Percentiles rank a stretch among this genome's conserved stretches.
Conservation (phyloP, 2,329 filamentous ascomycete genomes). For the Mycosphaerella arachidis region DNA sequence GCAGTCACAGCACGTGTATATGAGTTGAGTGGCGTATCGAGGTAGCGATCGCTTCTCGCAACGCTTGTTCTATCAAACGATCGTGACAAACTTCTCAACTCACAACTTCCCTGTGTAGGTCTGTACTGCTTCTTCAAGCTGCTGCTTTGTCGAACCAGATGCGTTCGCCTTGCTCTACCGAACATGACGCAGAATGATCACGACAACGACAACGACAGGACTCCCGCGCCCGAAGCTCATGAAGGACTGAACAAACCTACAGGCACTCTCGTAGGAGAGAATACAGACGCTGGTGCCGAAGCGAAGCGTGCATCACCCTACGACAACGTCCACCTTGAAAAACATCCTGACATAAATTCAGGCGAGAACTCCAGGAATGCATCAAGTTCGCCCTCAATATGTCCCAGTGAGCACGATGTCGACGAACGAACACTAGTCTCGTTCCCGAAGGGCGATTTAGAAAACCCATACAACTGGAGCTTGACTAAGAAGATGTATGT, state of each 20-base stretch:
- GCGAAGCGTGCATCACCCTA: not conserved
- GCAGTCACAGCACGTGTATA: not conserved
- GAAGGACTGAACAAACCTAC: constrained; percentile 6
- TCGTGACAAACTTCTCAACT: not conserved
- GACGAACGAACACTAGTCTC: constrained; percentile 30
- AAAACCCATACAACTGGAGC: constrained; percentile 42
- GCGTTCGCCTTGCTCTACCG: not conserved
- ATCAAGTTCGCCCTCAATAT: constrained; percentile 14
- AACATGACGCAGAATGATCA: constrained; percentile 6
- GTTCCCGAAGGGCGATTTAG: constrained; percentile 38
- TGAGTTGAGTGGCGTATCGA: not conserved
- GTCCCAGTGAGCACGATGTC: constrained; percentile 10
- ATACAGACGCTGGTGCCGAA: constrained; percentile 7
- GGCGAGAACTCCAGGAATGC: constrained; percentile 30
- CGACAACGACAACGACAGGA: constrained; percentile 40
- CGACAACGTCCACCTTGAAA: constrained; percentile 15
- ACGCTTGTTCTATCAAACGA: not conserved
- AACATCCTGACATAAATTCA: constrained; percentile 17
- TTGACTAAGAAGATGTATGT: constrained; percentile 50
- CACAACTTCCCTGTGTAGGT: not conserved
- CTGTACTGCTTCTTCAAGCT: not conserved
- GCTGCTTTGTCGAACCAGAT: not conserved
- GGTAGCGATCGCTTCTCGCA: not conserved
- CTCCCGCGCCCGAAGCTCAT: constrained; percentile 4
- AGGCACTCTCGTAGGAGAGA: constrained; percentile 5